phyloP scores from a whole-genome alignment of 202 grass and related monocot species.

The Schoenoplectus triqueter region DNA sequence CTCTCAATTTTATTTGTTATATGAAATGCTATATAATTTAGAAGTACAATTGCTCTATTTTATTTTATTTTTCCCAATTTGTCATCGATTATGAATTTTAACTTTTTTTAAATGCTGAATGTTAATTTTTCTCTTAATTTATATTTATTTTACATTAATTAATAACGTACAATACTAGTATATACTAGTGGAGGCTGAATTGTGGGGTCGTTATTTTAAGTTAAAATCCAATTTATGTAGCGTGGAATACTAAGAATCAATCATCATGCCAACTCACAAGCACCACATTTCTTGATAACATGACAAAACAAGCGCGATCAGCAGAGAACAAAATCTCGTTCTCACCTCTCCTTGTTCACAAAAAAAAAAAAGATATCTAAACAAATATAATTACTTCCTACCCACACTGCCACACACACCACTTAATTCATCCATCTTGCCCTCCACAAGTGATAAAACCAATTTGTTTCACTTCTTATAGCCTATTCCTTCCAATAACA shows the following conservation, averaged over 20 bases:
- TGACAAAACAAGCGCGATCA: constrained; percentile 38
- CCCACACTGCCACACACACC: constrained; percentile 25
- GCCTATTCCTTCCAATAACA: constrained; percentile 11
- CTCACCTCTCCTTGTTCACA: constrained; percentile 11
- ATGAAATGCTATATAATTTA: too few relatives aligned
- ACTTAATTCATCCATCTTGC: not conserved
- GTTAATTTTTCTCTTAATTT: too few relatives aligned
- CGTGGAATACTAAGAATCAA: constrained; percentile 24
- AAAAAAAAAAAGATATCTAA: constrained; percentile 9
- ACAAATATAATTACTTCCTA: not conserved
- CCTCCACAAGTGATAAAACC: constrained; percentile 18
- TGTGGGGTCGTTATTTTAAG: too few relatives aligned
- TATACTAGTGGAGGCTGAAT: too few relatives aligned
- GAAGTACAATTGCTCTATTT: too few relatives aligned
- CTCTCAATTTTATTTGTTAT: too few relatives aligned
- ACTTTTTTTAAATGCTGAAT: too few relatives aligned
- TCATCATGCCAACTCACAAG: constrained; percentile 33
- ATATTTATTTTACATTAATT: too few relatives aligned
- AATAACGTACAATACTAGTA: too few relatives aligned
- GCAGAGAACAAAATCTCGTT: constrained; percentile 33
- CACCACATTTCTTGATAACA: constrained; percentile 36
- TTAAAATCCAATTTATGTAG: not conserved
- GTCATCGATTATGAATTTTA: too few relatives aligned
- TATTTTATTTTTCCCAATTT: too few relatives aligned
- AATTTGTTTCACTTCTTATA: constrained; percentile 28